Evolutionary conservation across 768 basidiomycete genomes (phyloP).

Genomic region (Agaricus sinodeliciosus): DNA sequence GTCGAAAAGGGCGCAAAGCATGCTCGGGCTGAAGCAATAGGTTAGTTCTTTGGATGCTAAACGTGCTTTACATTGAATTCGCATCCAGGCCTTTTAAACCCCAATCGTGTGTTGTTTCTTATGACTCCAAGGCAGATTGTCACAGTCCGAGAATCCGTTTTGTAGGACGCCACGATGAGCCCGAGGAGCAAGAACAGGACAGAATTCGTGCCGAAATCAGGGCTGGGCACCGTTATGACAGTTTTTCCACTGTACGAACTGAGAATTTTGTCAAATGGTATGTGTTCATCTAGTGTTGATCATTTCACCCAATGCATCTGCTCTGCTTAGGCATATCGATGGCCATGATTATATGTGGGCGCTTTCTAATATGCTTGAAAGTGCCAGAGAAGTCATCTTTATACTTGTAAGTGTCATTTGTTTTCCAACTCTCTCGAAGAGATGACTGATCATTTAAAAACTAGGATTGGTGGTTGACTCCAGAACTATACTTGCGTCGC

Average conservation of each 20-base stretch:
- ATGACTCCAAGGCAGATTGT: neutral
- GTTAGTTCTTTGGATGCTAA: conserved; percentile 15
- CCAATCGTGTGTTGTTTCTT: conserved; percentile 33
- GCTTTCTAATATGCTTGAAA: conserved; percentile 81
- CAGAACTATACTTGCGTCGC: conserved; percentile 90
- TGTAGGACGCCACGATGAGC: conserved; percentile 66
- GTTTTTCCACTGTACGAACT: conserved; percentile 70
- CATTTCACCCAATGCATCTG: neutral
- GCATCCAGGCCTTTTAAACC: conserved; percentile 32
- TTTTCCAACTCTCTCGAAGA: neutral
- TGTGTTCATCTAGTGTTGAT: conserved; percentile 4
- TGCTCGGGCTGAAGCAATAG: conserved; percentile 34
- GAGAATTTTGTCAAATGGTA: conserved; percentile 82
- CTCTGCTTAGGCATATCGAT: conserved; percentile 63
- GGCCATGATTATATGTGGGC: conserved; percentile 99
- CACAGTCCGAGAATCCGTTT: neutral
- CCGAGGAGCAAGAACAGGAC: conserved; percentile 67
- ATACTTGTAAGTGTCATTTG: conserved; percentile 51
- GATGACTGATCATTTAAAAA: neutral
- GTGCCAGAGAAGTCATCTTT: conserved; percentile 78
- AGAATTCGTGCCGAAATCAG: conserved; percentile 69
- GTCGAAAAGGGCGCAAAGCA: conserved; percentile 31
- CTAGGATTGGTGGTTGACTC: conserved; percentile 91
- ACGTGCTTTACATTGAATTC: neutral
- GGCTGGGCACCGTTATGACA: conserved; percentile 73